Evolutionary conservation across 306 rosid genomes (phyloP).

Genomic region (Carpinus viminea): DNA sequence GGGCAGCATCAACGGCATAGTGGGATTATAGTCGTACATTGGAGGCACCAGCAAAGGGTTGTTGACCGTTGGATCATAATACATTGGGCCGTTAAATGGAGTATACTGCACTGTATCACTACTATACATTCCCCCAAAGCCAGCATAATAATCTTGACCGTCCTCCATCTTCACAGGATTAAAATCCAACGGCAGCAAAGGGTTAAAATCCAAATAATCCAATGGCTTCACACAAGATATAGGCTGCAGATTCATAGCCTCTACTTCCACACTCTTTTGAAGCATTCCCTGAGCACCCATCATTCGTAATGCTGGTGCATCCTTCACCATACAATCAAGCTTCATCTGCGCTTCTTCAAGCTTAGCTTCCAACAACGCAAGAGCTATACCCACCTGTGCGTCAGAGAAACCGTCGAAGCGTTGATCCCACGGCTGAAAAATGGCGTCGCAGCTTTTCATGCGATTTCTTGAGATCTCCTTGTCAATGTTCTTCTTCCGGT

Average conservation of each 20-base stretch:
- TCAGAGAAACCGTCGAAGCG: neutral
- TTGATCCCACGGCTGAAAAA: slow-evolving; percentile 25
- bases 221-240: neutral
- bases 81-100: neutral
- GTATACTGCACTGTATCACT: neutral
- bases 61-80: neutral
- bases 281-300: neutral
- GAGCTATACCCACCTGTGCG: neutral
- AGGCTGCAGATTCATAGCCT: neutral
- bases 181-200: neutral
- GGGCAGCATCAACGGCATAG: neutral
- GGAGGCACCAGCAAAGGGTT: neutral
- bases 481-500: slow-evolving; percentile 11
- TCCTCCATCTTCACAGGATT: neutral
- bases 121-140: neutral
- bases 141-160: neutral
- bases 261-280: neutral
- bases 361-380: slow-evolving; percentile 1
- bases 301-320: neutral
- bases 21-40: neutral
- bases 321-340: neutral
- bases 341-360: slow-evolving; percentile 1
- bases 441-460: neutral
- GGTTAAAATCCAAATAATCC: neutral
- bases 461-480: slow-evolving; percentile 1